Evolutionary conservation across 768 basidiomycete species (phyloP), one percentile per base, ranked within the genome.

Genomic region (Suillus alpinus): DNA sequence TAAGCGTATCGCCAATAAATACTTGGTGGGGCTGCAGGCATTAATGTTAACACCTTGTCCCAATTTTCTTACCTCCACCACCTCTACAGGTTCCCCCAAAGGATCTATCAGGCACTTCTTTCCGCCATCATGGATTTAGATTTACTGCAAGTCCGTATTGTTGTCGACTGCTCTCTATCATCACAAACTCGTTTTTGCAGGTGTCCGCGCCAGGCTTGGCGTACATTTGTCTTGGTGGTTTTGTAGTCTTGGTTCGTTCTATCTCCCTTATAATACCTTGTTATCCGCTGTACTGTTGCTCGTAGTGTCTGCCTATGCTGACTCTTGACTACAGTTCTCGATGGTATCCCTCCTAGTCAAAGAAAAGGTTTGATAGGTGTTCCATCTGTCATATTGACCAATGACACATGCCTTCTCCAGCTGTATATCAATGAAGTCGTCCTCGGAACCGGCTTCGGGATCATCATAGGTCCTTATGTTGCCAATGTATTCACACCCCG

Each of bases 351-450:
- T 94, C 20, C 75, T 94, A 14, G 83, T 94, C 49, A 92, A 91
- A 74, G 92, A 97, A 74, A 87, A 78, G 77, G 91, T 89, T 50
- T 10, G 72, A 68, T 5, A 26, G 18, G 37, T 18, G 6, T 59
- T 26, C n/a, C 13, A 50, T 18, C 0, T 26, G 49, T 3, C 4
- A 23, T 55, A 14, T 18, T 47, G 43, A 52, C 32, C 18, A 53
- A 32, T 57, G 0, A 49, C 37, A 26, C 16, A 23, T 14, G 56
- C 46, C 53, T 46, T n/a, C 12, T 6, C 16, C 56, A 92, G 85
- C 68, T 96, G 6, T 97, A 89, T 68, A 84, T 97, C 64, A 97
- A 94, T 66, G 96, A 99, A 79, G 95, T 96, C 39, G 88, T 95
- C 34, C 86, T 97, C 29, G 95, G 94, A 1, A 95, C 94, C 0